These are phyloP conservation scores for Fistulifera pelliculosa DNA, from an alignment of 108 stramenopile species.

Conservation along the genomic window DNA sequence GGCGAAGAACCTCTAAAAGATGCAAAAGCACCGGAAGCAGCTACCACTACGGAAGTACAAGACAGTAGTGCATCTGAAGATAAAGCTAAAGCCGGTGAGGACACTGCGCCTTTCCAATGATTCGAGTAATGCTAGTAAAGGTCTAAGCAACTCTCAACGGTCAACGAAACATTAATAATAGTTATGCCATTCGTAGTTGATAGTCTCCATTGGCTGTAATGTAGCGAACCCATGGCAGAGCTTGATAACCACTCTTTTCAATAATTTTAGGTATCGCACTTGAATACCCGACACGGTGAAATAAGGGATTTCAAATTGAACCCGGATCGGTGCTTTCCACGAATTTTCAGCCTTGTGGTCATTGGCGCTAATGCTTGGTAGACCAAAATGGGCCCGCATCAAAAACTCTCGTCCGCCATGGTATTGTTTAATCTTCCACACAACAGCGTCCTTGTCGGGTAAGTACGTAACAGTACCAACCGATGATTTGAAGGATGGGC, in stretches of 20 bases:
- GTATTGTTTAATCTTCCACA: conserved; percentile 98
- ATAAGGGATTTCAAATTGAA: conserved; percentile 99
- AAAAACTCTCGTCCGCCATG: conserved; percentile 90
- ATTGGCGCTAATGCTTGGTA: conserved; percentile 89
- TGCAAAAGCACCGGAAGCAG: no score
- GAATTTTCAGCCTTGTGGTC: conserved; percentile 77
- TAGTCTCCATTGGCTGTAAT: conserved; percentile 99
- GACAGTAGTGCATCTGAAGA: no score
- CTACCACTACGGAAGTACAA: no score
- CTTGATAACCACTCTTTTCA: conserved; percentile 98
- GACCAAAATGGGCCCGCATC: conserved; percentile 98
- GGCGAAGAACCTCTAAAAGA: neutral
- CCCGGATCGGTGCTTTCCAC: conserved; percentile 91
- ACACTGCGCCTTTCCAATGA: no score
- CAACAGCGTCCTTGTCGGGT: conserved; percentile 93
- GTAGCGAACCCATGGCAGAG: conserved; percentile 99
- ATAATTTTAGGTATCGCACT: conserved; percentile 99
- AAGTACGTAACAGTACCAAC: conserved; percentile 97
- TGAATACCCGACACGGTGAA: conserved; percentile 99
- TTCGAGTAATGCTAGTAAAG: no score
- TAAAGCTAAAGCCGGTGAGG: no score
- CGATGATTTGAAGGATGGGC: conserved; percentile 93
- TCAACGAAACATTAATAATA: no score
- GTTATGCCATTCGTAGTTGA: conserved; percentile 92
- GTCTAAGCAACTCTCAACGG: no score